These are phyloP conservation scores for Astrothelium subdiscretum DNA, from an alignment of 495 filamentous ascomycete genomes.

Conservation along the genomic window DNA sequence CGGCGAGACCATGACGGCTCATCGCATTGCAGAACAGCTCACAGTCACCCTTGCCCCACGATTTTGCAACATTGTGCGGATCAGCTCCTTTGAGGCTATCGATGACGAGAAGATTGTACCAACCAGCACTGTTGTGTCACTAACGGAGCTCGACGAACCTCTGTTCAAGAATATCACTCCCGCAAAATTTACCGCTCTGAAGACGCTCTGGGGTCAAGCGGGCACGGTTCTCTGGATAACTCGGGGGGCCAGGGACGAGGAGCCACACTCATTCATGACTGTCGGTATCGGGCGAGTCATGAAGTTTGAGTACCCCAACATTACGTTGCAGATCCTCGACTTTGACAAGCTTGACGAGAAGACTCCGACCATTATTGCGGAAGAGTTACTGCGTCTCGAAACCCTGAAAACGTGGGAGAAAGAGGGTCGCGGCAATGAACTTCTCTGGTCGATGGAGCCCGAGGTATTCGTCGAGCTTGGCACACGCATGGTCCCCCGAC, in stretches of 20 bases:
- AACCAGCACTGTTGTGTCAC: background rate
- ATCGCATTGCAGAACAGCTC: background rate
- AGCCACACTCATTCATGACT: background rate
- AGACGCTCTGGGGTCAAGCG: background rate
- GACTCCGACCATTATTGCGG: background rate
- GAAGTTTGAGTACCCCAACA: background rate
- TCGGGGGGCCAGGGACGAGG: background rate
- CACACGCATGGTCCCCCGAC: background rate
- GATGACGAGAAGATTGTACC: background rate
- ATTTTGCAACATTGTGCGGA: background rate
- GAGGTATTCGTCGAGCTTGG: background rate
- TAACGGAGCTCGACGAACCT: background rate
- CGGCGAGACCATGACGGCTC: background rate
- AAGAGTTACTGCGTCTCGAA: background rate
- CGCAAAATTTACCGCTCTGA: background rate
- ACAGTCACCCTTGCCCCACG: background rate
- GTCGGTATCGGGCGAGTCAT: background rate
- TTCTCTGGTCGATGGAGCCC: background rate
- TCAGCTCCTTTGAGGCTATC: background rate
- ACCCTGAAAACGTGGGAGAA: background rate
- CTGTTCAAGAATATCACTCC: background rate
- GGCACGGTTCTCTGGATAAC: constrained; percentile 1
- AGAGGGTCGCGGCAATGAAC: background rate
- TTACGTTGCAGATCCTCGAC: background rate
- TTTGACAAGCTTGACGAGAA: background rate